Evolutionary conservation across 1,139 yeast genomes (phyloP).

Genomic region (Hemisphaericaspora lyxosophila): DNA sequence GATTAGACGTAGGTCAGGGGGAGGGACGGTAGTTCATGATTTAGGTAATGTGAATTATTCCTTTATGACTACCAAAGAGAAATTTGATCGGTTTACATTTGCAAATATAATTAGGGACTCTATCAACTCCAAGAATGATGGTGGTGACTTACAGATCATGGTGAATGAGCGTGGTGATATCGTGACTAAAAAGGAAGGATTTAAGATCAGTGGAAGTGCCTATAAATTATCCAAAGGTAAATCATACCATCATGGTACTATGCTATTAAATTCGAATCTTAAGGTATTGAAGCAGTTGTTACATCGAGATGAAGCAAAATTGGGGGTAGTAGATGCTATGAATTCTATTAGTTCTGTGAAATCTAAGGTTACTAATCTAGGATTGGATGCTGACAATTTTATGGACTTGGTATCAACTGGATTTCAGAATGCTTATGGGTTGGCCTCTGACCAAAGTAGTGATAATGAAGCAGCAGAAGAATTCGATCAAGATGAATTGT

Average conservation of each 20-base stretch:
- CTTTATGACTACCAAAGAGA: constrained; percentile 67
- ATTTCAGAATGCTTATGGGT: constrained; percentile 42
- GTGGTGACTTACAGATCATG: constrained; percentile 21
- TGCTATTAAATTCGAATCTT: constrained; percentile 73
- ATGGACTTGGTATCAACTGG: constrained; percentile 44
- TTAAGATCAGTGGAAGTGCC: constrained; percentile 87
- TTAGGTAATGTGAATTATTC: constrained; percentile 88
- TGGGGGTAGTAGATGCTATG: constrained; percentile 53
- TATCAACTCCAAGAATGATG: constrained; percentile 33
- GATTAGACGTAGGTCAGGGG: constrained; percentile 83
- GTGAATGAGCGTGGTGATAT: constrained; percentile 80
- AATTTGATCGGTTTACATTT: constrained; percentile 65
- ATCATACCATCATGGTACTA: constrained; percentile 95
- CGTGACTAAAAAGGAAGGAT: constrained; percentile 38
- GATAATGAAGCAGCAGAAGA: constrained; percentile 18
- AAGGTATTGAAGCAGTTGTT: constrained; percentile 57
- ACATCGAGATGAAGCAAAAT: constrained; percentile 42
- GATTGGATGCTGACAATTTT: constrained; percentile 47
- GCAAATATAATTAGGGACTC: constrained; percentile 54
- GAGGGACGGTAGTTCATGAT: constrained; percentile 97
- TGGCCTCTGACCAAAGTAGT: constrained; percentile 6
- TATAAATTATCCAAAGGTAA: constrained; percentile 80
- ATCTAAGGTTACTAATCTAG: constrained; percentile 71
- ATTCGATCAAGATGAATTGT: constrained; percentile 31
- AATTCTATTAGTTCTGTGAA: constrained; percentile 74